Base-by-base conservation (phyloP, 352 stramenopile species). In the Pythium sp. region DNA sequence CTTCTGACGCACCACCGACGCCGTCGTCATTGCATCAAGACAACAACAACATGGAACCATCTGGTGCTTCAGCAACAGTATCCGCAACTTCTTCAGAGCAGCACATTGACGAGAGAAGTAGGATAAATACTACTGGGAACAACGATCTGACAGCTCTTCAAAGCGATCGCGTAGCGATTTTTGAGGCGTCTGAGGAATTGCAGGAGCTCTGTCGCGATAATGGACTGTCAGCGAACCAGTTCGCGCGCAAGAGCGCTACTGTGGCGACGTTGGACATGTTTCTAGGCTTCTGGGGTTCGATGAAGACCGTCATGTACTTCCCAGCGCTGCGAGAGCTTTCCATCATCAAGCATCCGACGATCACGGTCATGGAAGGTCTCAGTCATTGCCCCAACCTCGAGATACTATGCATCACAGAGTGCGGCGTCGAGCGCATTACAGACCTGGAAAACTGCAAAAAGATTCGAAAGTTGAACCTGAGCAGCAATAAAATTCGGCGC, bases 261-360 rank as follows among this genome's bases (percentile, higher is more conserved):
- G 73, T 94, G 34, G 74, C 71, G 14, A 56, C 71, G 32, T 62
- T 93, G 26, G 84, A 93, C 46, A 84, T 90, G 80, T 94, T 94
- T 73, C 70, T 94, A 6, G 86, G 86, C 18, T 93, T 92, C 53
- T 94, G 86, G 84, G 43, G 65, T 26, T 88, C 73, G 18, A 93
- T 95, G 86, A 74, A 77, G 59, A 81, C 75, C 49, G 77, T 92
- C 32, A 71, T 78, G 71, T 77, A 90, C 64, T 95, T 94, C 47
- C 68, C 79, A 2, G 77, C 70, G 5, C 67, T 95, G 1, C 65
- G 73, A 26, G 83, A 94, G 65, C 74, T 95, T 2, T 86, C 82
- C 28, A 91, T 95, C 56, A 74, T 91, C 58, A 90, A 90, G 61
- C 85, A 93, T 36, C 84, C 85, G 14, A 93, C 75, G 0, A 80